Percentiles rank a stretch among this genome's conserved stretches.
Evolutionary conservation across 768 basidiomycete genomes (phyloP).

Genomic region (Chlorophyllum brunneum): DNA sequence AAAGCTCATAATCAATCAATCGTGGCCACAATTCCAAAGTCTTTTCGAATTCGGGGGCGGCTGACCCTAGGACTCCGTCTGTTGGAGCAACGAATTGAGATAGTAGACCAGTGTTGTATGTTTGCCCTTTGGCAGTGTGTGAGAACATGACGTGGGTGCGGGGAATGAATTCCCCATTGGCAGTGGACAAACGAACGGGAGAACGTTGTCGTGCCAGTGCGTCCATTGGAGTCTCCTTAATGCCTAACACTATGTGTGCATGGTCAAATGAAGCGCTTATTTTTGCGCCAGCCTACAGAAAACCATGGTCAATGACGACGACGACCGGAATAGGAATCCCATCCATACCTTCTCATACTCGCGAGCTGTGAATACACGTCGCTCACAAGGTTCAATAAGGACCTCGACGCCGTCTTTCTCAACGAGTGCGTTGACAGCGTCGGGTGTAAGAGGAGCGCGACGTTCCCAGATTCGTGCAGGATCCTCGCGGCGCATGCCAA

Average conservation of each 20-base stretch:
- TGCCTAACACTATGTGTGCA: slow-evolving; percentile 78
- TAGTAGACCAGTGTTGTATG: slow-evolving; percentile 80
- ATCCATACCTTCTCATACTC: slow-evolving; percentile 62
- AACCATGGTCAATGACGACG: slow-evolving; percentile 1
- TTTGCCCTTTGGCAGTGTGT: slow-evolving; percentile 85
- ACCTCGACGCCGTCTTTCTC: slow-evolving; percentile 55
- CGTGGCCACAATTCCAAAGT: slow-evolving; percentile 29
- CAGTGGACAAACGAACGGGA: slow-evolving; percentile 25
- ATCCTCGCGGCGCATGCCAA: slow-evolving; percentile 60
- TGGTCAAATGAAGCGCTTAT: slow-evolving; percentile 51
- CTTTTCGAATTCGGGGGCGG: slow-evolving; percentile 15
- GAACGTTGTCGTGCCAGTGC: slow-evolving; percentile 46
- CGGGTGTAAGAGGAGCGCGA: slow-evolving; percentile 77
- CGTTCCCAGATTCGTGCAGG: slow-evolving; percentile 83
- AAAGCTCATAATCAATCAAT: slow-evolving; percentile 83
- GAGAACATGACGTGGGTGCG: slow-evolving; percentile 90
- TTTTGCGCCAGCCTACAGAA: slow-evolving; percentile 69
- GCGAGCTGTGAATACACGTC: slow-evolving; percentile 63
- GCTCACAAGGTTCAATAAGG: slow-evolving; percentile 70
- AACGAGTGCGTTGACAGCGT: slow-evolving; percentile 61
- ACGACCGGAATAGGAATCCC: neutral
- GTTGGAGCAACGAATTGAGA: slow-evolving; percentile 48
- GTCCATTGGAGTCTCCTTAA: slow-evolving; percentile 78
- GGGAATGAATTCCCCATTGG: slow-evolving; percentile 18
- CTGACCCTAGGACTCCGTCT: slow-evolving; percentile 1